Base-by-base conservation (phyloP, 345 rosid species). In the Kernera saxatilis region DNA sequence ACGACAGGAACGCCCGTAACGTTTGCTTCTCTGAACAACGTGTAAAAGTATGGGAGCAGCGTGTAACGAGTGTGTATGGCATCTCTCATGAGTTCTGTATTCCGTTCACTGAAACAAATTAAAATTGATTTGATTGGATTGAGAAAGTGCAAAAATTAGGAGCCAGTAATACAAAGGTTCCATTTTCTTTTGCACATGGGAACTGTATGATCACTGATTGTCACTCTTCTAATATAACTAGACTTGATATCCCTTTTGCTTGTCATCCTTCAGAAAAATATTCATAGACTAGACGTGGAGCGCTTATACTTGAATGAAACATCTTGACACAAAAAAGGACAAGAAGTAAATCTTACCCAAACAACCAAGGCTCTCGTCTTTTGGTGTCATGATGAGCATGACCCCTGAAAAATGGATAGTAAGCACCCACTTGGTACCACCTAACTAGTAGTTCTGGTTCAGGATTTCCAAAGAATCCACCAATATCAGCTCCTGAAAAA, bases 401-500 rank as follows among this genome's bases (percentile, higher is more conserved):
- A 3, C 77, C 99, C 81, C 99, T 86, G 78, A 95, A 95, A 84
- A 95, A 95, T 64, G 99, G 99, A 76, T 92, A 95, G 76, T 81
- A 95, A 55, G 99, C 98, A 84, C 98, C 99, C 43, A 95, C 85
- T 73, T 95, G 99, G 78, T 92, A 95, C 99, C 99, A 95, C 58
- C 98, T 96, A 70, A 95, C 93, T 50, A 95, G 76, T 59, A 95
- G 77, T 82, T 92, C 92, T 26, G 96, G 83, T 55, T 88, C 97
- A 67, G 98, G 97, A 80, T 95, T 92, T 71, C 99, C 98, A 70
- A 95, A 95, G 80, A 85, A 95, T 2, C 99, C 99, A 73, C 98
- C 98, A 69, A 95, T 83, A 79, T 95, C 99, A 52, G 99, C 99
- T 76, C 99, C 98, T 95, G 74, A 32, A 56, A 75, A 49, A 61